Evolutionary conservation across 1,139 yeast species (phyloP).

Genomic region (Saccharomyces hybrid): DNA sequence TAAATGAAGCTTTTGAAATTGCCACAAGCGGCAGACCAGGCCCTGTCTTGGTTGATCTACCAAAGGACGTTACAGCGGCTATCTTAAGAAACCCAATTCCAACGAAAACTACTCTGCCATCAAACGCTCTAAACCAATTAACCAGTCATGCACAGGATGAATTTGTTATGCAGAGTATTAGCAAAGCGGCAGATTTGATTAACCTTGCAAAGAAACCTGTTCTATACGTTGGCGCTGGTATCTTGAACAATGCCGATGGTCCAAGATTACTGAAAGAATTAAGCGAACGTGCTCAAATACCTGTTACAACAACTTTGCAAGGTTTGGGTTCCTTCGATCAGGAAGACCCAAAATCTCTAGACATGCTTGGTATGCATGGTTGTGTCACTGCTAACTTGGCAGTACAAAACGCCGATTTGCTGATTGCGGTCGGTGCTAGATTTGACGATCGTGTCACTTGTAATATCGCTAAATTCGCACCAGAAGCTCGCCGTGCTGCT

Average conservation of each 20-base stretch:
- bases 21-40: conserved; percentile 97
- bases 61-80: conserved; percentile 95
- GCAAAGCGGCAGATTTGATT: conserved; percentile 68
- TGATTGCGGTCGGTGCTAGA: conserved; percentile 92
- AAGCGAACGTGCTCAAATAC: conserved; percentile 84
- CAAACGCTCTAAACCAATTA: conserved; percentile 63
- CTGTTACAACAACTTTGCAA: conserved; percentile 92
- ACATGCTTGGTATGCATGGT: conserved; percentile 99
- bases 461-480: conserved; percentile 80
- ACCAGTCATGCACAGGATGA: conserved; percentile 68
- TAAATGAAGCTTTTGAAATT: conserved; percentile 95
- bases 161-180: conserved; percentile 66
- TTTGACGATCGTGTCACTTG: conserved; percentile 98
- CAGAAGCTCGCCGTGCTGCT: conserved; percentile 86
- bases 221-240: conserved; percentile 88
- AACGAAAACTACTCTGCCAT: conserved; percentile 74
- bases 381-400: conserved; percentile 91
- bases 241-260: conserved; percentile 72
- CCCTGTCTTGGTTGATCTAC: conserved; percentile 93
- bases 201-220: conserved; percentile 83
- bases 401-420: conserved; percentile 86
- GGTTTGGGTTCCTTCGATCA: conserved; percentile 94
- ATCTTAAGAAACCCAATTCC: conserved; percentile 84
- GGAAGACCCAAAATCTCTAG: conserved; percentile 79
- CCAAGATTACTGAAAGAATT: conserved; percentile 73